Conservation (phyloP, 2,329 filamentous ascomycete genomes). For the Cercospora berteroae region DNA sequence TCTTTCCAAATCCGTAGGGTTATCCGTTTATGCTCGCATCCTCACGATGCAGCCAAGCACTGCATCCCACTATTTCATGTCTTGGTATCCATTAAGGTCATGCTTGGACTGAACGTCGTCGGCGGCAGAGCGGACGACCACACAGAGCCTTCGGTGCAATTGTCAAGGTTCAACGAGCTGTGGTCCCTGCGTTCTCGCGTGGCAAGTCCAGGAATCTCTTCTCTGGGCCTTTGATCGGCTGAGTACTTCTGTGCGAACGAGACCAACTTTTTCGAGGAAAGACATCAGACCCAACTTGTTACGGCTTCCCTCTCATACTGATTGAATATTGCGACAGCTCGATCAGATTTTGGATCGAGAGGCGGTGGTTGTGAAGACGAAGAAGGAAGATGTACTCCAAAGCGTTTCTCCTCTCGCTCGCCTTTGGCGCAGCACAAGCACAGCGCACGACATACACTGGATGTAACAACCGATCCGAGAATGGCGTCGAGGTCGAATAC, state of each 20-base stretch:
- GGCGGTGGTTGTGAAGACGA: conserved; percentile 3
- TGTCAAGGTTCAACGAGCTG: not conserved
- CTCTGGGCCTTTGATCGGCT: not conserved
- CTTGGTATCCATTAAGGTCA: conserved; percentile 14
- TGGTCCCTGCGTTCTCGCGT: conserved; percentile 5
- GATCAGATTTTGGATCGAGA: not conserved
- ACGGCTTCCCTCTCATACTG: too few relatives aligned
- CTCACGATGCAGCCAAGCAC: conserved; percentile 16
- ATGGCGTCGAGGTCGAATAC: conserved; percentile 16
- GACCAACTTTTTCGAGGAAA: not conserved
- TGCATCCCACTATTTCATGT: not conserved
- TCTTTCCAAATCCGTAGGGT: conserved; percentile 13
- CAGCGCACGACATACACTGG: conserved; percentile 25
- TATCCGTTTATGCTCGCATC: conserved; percentile 10
- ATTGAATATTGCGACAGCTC: not conserved
- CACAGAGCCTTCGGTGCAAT: not conserved
- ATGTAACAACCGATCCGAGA: conserved; percentile 21
- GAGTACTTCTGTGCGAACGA: conserved; percentile 2
- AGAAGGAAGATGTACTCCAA: conserved; percentile 16
- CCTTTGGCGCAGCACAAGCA: conserved; percentile 12
- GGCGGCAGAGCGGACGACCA: not conserved
- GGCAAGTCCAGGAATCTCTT: conserved; percentile 4
- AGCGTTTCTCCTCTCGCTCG: conserved; percentile 4
- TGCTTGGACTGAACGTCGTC: conserved; percentile 5
- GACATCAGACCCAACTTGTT: not conserved